Evolutionary conservation across 176 grass and related monocot genomes (phyloP), one percentile per base, ranked within the genome.

Genomic region (Pontederia crassipes): DNA sequence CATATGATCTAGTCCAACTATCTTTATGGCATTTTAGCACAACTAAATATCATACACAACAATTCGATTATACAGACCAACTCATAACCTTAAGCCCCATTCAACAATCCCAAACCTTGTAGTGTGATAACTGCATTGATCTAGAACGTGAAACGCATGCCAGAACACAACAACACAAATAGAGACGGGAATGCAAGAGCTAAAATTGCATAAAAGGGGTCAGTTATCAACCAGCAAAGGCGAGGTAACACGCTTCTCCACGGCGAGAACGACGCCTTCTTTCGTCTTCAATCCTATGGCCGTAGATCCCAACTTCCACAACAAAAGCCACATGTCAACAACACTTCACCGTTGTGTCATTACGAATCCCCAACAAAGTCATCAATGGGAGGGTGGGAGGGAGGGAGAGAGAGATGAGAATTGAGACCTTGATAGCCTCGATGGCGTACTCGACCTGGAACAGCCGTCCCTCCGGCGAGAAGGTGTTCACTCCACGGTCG

Each of bases 371-470:
- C 48, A 48, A 65, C 46, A 48, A 65, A 48, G 40, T 11, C n/a
- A 65, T 49, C 6, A 59, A 59, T 28, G 13, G 1, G 14, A 50
- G 16, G 15, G 5, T 9, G 15, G 4, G 6, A 7, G 16, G 49
- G 8, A 24, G 20, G 1, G 10, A 62, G 26, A 15, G 2, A 48
- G 14, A 45, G 1, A 49, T 11, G n/a, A 57, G 58, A 68, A 27
- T 47, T 11, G 67, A 65, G 56, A 95, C 86, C 86, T 95, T 95
- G 68, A 95, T 95, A 54, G 86, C 90, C 80, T 95, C 90, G 55
- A 95, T 95, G 69, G 90, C 90, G 78, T 95, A 95, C 57, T 95
- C 86, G 28, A 90, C 90, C 86, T 95, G 90, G 76, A 90, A 95
- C 56, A 95, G 61, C 72, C 83, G 69, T 28, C 86, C 90, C 76